Base-by-base conservation (phyloP, 2,329 filamentous ascomycete species). In the Rutstroemia sp. region DNA sequence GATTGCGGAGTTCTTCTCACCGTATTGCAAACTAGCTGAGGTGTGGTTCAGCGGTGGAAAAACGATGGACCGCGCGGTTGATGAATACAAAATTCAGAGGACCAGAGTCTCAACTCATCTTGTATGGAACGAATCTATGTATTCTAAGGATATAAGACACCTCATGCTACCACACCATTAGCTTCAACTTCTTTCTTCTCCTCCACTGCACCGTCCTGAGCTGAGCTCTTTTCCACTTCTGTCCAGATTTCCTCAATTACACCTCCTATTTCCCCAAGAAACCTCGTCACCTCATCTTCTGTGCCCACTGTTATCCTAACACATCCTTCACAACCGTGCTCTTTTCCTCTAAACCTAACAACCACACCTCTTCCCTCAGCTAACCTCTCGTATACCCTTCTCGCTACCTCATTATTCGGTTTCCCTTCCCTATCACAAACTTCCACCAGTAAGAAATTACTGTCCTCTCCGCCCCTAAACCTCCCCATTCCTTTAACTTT, bases 261-360 rank as follows among this genome's bases (percentile, higher is more conserved):
- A 8, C 25, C 50, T 62, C 74, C 75, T 21, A 96, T 72, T 64
- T 92, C 85, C 19, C 75, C 73, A 64, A 99, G 69, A 68, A 97
- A 89, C 58, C 85, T 79, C 25, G 85, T 86, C 8, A 95, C 89
- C 72, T 99, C 94, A 1, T 82, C 74, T 70, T 95, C 88, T 0
- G 92, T 97, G 16, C 94, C 94, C 12, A 99, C 83, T 0, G 94
- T 99, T 63, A 97, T 89, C 55, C 94, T 82, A 70, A 99, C 73
- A 67, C 92, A 96, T 0, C 92, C 94, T 44, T 86, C 72, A 69
- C 94, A 99, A 4, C 92, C 92, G 62, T 88, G 78, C 76, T 99
- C 94, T 74, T 92, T 95, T 48, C 94, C 94, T 64, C 94, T 79
- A 72, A 97, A 99, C 54, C 94, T 79, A 4, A 97, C 92, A 6